Base-by-base conservation (phyloP, 2,329 filamentous ascomycete genomes). In the Hymenotorrendiella dingleyae region DNA sequence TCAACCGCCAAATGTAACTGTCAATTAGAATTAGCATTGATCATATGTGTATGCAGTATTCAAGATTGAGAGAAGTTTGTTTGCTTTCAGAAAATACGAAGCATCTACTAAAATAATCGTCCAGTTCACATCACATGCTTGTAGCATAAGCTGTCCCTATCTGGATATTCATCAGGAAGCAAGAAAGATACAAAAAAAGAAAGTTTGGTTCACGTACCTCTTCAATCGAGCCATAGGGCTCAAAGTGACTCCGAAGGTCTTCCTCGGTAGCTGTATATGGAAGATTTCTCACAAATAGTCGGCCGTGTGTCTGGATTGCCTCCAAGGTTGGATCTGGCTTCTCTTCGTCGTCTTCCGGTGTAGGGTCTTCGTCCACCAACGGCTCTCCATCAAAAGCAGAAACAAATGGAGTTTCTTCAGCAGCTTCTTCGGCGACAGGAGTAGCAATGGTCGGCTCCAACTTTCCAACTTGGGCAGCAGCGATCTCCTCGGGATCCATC, bases 31-130 rank as follows among this genome's bases (percentile, higher is more conserved):
- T 76, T 64, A 77, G 72, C 62, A 58, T 47, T 24, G 34, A 34
- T 8, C 43, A 38, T 19, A 33, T 36, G 14, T 36, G n/a, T 14
- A 36, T 37, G 36, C 39, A 50, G 52, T 41, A 37, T 23, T 28
- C 42, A 30, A 52, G 40, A 48, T 54, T 42, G 47, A 21, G 26
- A 4, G 52, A 50, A n/a, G 61, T 55, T 48, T 30, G 26, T 42
- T 52, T 57, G 56, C 62, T 64, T 63, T 69, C 70, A 93, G 88
- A 81, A 77, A 72, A 73, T 68, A 84, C 88, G 82, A 90, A 85
- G 87, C 86, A 95, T 97, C 91, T 98, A 98, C 93, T 96, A 98
- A 95, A 94, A 95, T 93, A 85, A 78, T 87, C 82, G 89, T 82
- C 83, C 84, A 82, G 80, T 75, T 88, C 73, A 80, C 86, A 90